phyloP scores from a whole-genome alignment of 345 rosid species.

The Lepidium africanum region DNA sequence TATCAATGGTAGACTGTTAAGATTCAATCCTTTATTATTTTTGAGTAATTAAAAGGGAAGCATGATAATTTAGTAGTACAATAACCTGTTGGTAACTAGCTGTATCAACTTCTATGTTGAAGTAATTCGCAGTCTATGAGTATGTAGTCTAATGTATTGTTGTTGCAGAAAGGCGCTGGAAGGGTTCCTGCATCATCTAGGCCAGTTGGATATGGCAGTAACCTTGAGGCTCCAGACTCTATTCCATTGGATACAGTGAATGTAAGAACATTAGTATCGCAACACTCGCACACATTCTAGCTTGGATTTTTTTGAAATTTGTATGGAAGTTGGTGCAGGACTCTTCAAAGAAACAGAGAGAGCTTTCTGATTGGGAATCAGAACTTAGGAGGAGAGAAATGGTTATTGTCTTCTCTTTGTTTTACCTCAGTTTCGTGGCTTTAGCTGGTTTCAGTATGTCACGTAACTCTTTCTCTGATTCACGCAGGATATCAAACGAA shows the following conservation, averaged over 20 bases:
- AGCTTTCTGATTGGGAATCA: conserved; percentile 77
- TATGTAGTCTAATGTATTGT: neutral
- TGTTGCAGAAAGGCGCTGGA: conserved; percentile 41
- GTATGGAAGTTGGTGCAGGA: conserved; percentile 32
- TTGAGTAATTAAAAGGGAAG: too few species aligned
- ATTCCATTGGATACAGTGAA: conserved; percentile 70
- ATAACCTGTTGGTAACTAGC: neutral
- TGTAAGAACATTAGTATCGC: conserved; percentile 31
- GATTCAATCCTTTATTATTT: neutral
- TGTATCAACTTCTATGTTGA: neutral
- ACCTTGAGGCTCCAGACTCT: conserved; percentile 67
- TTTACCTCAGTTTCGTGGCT: neutral
- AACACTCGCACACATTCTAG: neutral
- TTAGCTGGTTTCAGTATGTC: neutral
- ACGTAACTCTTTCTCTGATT: neutral
- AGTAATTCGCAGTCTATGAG: neutral
- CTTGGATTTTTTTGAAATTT: neutral
- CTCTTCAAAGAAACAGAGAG: conserved; percentile 58
- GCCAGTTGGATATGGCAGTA: conserved; percentile 53
- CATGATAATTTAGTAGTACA: too few species aligned
- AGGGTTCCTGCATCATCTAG: conserved; percentile 41
- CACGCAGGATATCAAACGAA: conserved; percentile 62
- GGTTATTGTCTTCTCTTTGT: conserved; percentile 26
- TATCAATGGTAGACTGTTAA: neutral
- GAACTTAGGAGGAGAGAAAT: conserved; percentile 70